Base-by-base conservation (phyloP, 2,329 filamentous ascomycete genomes). In the Aspergillus brunneoviolaceus region DNA sequence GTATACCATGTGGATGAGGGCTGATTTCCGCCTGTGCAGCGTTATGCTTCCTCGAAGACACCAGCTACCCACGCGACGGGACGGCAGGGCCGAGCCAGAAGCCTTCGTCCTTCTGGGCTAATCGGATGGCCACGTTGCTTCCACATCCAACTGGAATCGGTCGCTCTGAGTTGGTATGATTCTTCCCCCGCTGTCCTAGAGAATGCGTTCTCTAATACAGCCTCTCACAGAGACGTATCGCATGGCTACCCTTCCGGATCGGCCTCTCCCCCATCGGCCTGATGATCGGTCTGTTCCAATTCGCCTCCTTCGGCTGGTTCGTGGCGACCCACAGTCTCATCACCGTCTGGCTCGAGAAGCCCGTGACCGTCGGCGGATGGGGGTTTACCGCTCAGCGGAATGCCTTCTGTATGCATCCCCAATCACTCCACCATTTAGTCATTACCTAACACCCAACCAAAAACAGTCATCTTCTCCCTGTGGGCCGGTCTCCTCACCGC, bases 291-390 rank as follows among this genome's bases (percentile, higher is more conserved):
- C 19, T 48, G 6, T 55, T 55, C 23, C 52, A 55, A 19, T 7
- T 55, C 5, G 52, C 52, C 4, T 48, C 52, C 1, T 48, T 55
- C 14, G 52, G 39, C 23, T 47, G 52, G 52, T 55, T 55, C 16
- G 52, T 48, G 6, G 52, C 39, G 2, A 48, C 52, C 9, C 52
- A 47, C 39, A 55, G 52, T n/a, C 39, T 47, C 1, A 12, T 48
- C 11, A 55, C 39, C 12, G 52, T 55, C 7, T 55, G 52, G 52
- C 25, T 55, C 6, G 39, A 55, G 16, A 55, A 48, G 14, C 52
- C 52, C 2, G 52, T 48, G 23, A 21, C 39, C 5, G 16, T 55
- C 4, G 52, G 52, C 2, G 52, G 52, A 2, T 47, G 52, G 52
- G 52, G 52, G 21, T 55, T 55, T 12, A 47, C 39, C 9, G 39